phyloP scores from a whole-genome alignment of 2,329 filamentous ascomycete species.

The Penicillium nordicum region DNA sequence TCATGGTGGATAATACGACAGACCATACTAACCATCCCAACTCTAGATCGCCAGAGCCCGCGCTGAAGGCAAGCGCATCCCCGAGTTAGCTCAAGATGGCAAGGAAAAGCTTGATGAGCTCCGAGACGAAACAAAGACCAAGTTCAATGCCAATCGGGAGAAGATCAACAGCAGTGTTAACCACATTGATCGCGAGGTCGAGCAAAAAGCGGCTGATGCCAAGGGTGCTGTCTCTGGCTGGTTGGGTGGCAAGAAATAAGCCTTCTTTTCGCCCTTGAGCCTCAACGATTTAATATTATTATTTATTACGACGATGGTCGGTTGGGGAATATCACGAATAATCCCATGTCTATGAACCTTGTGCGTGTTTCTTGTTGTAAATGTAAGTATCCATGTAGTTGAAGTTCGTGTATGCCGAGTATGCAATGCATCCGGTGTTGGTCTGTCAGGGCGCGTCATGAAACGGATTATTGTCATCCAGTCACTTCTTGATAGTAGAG shows the following conservation, averaged over 20 bases:
- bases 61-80: constrained; percentile 56
- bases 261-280: background rate
- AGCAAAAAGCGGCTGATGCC: constrained; percentile 72
- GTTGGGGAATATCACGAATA: background rate
- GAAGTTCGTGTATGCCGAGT: background rate
- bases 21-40: background rate
- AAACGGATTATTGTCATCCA: background rate
- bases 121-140: constrained; percentile 59
- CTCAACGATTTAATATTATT: background rate
- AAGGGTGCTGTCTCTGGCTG: constrained; percentile 81
- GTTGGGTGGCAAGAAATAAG: constrained; percentile 63
- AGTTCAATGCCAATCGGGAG: constrained; percentile 42
- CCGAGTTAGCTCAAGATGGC: constrained; percentile 60
- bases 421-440: background rate
- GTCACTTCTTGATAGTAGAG: background rate
- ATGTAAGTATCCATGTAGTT: background rate
- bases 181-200: constrained; percentile 77
- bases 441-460: background rate
- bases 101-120: constrained; percentile 57
- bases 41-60: constrained; percentile 61
- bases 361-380: background rate
- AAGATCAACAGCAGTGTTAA: constrained; percentile 59
- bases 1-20: constrained; percentile 2
- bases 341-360: background rate
- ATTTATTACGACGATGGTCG: background rate